These are phyloP conservation scores for Planoprotostelium fungivorum DNA, from an alignment of 78 protist genomes.

Conservation along the genomic window DNA sequence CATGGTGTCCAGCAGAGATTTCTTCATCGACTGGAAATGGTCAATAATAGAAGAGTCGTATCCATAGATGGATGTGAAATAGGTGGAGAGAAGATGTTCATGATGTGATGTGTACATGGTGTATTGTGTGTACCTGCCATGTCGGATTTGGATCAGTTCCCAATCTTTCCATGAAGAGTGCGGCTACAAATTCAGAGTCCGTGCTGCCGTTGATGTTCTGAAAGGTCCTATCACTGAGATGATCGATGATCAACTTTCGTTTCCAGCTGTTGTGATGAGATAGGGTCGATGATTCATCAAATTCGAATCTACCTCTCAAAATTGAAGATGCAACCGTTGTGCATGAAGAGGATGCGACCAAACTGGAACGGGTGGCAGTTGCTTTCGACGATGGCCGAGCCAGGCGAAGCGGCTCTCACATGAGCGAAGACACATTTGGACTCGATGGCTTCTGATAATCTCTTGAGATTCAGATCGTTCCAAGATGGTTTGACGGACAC, in stretches of 20 bases:
- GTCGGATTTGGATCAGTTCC: neutral
- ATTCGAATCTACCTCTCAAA: constrained; percentile 7
- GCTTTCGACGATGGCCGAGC: constrained; percentile 12
- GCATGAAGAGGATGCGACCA: constrained; percentile 34
- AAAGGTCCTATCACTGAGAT: neutral
- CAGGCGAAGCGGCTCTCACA: constrained; percentile 57
- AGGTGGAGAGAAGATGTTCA: neutral
- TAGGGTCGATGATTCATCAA: neutral
- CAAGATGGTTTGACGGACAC: constrained; percentile 30
- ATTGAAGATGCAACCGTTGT: constrained; percentile 26
- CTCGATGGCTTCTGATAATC: constrained; percentile 16
- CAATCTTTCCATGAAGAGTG: constrained; percentile 17
- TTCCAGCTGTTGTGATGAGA: neutral
- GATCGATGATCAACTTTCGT: neutral
- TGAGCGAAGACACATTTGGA: constrained; percentile 42
- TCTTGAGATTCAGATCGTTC: constrained; percentile 36
- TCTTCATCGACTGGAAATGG: neutral
- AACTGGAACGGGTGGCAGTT: constrained; percentile 40
- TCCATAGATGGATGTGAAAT: too few relatives aligned
- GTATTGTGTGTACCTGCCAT: neutral
- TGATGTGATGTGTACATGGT: neutral
- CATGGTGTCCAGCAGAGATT: constrained; percentile 4
- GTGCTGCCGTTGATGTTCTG: constrained; percentile 7
- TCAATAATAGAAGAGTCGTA: neutral
- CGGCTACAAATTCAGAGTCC: constrained; percentile 23